These are phyloP conservation scores for Dissophora globulifera DNA, from an alignment of 192 early-diverging fungal genomes.

Conservation along the genomic window DNA sequence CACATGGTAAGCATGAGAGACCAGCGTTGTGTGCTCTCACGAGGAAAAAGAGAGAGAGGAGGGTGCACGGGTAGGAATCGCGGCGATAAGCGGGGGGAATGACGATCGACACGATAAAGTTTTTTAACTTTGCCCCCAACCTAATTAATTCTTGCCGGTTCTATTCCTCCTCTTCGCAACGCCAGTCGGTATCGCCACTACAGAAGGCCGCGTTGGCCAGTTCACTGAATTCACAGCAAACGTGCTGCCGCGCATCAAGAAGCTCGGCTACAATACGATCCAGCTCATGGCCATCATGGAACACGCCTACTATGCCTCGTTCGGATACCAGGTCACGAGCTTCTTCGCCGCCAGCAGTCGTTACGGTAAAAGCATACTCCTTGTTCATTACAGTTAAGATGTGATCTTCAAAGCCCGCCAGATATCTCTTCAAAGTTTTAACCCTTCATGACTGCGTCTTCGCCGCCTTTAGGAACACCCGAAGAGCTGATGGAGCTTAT, in stretches of 20 bases:
- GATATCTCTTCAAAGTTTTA: no score
- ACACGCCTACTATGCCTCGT: constrained; percentile 98
- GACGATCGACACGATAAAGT: not conserved
- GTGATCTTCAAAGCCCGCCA: not conserved
- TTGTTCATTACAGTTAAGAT: not conserved
- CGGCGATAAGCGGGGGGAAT: no score
- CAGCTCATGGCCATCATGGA: constrained; percentile 97
- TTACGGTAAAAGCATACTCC: constrained; percentile 83
- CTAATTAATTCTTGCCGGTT: no score
- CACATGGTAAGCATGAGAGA: constrained; percentile 72
- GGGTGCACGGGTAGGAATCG: no score
- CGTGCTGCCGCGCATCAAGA: constrained; percentile 85
- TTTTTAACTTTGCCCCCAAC: no score
- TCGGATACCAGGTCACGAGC: constrained; percentile 98
- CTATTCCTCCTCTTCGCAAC: no score
- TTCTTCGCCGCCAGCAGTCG: constrained; percentile 95
- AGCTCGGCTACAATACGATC: constrained; percentile 85
- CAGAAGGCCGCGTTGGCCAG: constrained; percentile 82
- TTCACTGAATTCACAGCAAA: constrained; percentile 92
- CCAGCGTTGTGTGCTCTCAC: no score
- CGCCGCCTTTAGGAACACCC: constrained; percentile 82
- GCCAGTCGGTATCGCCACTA: constrained; percentile 95
- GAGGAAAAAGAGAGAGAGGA: no score
- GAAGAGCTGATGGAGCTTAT: constrained; percentile 93
- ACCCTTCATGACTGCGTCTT: no score